Evolutionary conservation across 2,329 filamentous ascomycete species (phyloP).

Genomic region (Aspergillus amoenus): DNA sequence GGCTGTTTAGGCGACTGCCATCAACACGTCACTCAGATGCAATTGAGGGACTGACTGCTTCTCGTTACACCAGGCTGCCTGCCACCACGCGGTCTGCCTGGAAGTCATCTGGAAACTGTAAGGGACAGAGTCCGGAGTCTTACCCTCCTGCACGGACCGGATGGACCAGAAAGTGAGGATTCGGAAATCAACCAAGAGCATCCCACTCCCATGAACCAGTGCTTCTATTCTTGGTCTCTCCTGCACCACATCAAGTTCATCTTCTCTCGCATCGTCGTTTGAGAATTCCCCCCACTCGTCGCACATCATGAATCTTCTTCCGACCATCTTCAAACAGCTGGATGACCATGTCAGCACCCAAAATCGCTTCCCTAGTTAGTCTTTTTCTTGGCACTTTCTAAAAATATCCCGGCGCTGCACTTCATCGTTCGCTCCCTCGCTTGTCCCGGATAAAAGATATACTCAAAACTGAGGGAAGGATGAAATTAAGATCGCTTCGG

Average conservation of each 20-base stretch:
- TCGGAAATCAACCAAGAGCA: no score
- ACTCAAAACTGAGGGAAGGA: background rate
- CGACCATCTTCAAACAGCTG: background rate
- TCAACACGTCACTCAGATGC: background rate
- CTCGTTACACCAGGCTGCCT: background rate
- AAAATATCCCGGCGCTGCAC: background rate
- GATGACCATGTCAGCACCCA: constrained; percentile 9
- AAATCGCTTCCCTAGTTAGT: background rate
- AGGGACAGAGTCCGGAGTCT: background rate
- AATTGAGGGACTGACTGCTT: background rate
- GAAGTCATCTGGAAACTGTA: background rate
- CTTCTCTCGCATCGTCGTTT: background rate
- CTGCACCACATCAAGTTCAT: background rate
- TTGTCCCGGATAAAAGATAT: no score
- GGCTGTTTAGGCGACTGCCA: no score
- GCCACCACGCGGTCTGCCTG: constrained; percentile 2
- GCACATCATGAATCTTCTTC: background rate
- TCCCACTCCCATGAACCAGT: background rate
- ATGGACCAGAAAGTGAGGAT: no score
- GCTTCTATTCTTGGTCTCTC: background rate
- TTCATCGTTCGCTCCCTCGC: background rate
- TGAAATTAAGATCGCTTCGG: constrained; percentile 1
- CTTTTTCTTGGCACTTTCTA: background rate
- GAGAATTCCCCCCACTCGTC: background rate
- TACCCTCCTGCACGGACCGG: no score